phyloP scores from a whole-genome alignment of 177 flowering plant genomes.

The Vitis hybrid region DNA sequence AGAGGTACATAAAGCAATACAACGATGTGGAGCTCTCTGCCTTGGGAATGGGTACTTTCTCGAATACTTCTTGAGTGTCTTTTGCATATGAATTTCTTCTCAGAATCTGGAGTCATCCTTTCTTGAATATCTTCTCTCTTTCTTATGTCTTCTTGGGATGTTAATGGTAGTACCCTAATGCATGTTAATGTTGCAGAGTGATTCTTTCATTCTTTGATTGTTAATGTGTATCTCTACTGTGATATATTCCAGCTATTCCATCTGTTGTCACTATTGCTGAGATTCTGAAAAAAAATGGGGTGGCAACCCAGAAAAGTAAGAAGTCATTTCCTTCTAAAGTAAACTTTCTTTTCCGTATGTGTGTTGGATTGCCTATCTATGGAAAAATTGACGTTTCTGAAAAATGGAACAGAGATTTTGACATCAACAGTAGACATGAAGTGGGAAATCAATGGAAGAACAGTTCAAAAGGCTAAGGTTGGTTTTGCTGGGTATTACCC shows the following conservation, averaged over 20 bases:
- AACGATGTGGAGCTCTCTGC: constrained; percentile 58
- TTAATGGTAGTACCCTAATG: too few relatives aligned
- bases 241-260: constrained; percentile 53
- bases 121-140: not conserved
- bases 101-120: not conserved
- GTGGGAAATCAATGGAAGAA: constrained; percentile 45
- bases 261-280: constrained; percentile 68
- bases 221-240: not conserved
- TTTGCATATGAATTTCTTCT: not conserved
- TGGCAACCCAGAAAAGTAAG: constrained; percentile 61
- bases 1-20: constrained; percentile 50
- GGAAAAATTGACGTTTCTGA: not conserved
- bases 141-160: not conserved
- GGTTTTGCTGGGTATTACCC: not conserved
- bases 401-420: constrained; percentile 43
- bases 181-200: too few relatives aligned
- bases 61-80: not conserved
- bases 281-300: constrained; percentile 59
- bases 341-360: not conserved
- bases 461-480: constrained; percentile 66
- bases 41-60: constrained; percentile 55
- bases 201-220: too few relatives aligned
- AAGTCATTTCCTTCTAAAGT: not conserved
- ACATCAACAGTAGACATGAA: constrained; percentile 53
- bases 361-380: not conserved